Base-by-base conservation (phyloP, 2,329 filamentous ascomycete genomes). In the Iodosphaeria phyllophila region DNA sequence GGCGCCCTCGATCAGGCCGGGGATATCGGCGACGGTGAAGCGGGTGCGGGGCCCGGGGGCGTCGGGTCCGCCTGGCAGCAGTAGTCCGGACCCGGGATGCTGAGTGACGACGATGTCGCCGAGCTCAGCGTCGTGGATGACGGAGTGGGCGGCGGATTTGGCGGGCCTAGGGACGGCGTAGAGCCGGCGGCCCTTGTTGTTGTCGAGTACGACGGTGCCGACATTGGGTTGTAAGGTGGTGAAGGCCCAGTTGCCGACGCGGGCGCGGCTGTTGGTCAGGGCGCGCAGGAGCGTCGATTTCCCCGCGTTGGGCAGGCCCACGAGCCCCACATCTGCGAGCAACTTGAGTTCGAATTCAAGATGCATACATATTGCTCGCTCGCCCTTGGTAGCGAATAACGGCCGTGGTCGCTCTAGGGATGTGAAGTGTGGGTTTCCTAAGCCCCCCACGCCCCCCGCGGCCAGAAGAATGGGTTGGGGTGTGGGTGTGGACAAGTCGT, bases 221-320 rank as follows among this genome's bases (percentile, higher is more conserved):
- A 98, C 91, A 37, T 92, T 93, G 3, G 89, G 89, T 37, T 84
- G 75, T 6, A 98, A 60, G 0, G 89, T 98, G 3, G 89, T 98
- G 47, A 98, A 98, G 7, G 83, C 86, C 89, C 89, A 98, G 45
- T 78, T 74, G 20, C 89, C 89, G 16, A 98, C 72, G 19, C 89
- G 69, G 2, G 89, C 80, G 30, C 83, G 74, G 44, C 79, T 91
- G 46, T 84, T 84, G 39, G 74, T 92, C 38, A 98, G 56, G 3
- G 84, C 74, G 11, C 89, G 73, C 10, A 95, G 63, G 2, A 98
- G 61, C 0, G 89, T 95, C 44, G 79, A 91, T 52, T 98, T 98
- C 6, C 89, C 89, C 4, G 86, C 89, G 46, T 98, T 98, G 2
- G 89, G 89, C 10, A 95, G 65, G 1, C 89, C 89, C 10, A 98